Conservation (phyloP, 2,329 filamentous ascomycete genomes). For the Hymenoscyphus infarciens region DNA sequence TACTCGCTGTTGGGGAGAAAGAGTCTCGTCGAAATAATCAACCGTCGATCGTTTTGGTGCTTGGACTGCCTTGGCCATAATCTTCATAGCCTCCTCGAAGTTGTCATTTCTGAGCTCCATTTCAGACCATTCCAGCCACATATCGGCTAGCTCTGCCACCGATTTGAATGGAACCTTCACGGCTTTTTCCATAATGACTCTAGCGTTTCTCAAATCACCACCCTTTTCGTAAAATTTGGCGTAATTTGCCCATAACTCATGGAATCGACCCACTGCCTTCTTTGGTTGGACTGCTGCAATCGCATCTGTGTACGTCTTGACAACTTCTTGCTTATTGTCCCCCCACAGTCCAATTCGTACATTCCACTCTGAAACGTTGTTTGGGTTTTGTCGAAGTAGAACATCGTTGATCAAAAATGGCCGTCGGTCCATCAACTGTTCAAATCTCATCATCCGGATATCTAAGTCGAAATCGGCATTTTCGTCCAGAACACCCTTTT, state of each 20-base stretch:
- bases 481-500: constrained; percentile 72
- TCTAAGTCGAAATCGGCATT: constrained; percentile 92
- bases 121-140: constrained; percentile 99
- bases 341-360: constrained; percentile 96
- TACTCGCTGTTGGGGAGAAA: constrained; percentile 91
- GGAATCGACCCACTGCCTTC: constrained; percentile 88
- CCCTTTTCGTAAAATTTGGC: constrained; percentile 94
- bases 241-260: constrained; percentile 94
- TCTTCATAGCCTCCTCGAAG: constrained; percentile 87
- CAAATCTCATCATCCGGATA: constrained; percentile 95
- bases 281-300: constrained; percentile 92
- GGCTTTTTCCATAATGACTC: constrained; percentile 95
- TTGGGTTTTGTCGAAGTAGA: constrained; percentile 87
- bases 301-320: constrained; percentile 90
- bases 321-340: constrained; percentile 84
- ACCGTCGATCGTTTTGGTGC: constrained; percentile 96
- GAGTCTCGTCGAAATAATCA: constrained; percentile 96
- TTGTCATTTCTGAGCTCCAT: constrained; percentile 96
- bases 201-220: constrained; percentile 77
- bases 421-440: constrained; percentile 94
- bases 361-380: constrained; percentile 95
- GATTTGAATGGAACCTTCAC: constrained; percentile 98
- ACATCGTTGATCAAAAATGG: constrained; percentile 97
- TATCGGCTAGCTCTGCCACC: constrained; percentile 92
- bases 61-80: constrained; percentile 96